Percentiles rank a stretch among this genome's conserved stretches.
Conservation (phyloP, 2,329 filamentous ascomycete genomes). For the Macroventuria anomochaeta region DNA sequence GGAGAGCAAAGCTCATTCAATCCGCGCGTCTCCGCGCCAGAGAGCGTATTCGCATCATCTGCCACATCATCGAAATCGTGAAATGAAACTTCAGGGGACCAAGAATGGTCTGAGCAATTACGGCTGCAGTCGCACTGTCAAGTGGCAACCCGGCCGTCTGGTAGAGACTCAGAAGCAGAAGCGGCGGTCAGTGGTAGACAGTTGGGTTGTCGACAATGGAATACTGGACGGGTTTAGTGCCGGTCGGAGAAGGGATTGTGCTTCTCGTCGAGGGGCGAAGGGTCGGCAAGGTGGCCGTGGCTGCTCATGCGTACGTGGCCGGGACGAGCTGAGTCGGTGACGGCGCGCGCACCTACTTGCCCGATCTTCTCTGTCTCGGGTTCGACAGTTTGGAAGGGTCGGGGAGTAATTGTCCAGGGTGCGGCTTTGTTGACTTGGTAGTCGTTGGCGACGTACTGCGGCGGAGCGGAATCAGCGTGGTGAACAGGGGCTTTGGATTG, state of each 20-base stretch:
- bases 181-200: slow-evolving; percentile 51
- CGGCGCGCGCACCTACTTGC: slow-evolving; percentile 51
- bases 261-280: slow-evolving; percentile 51
- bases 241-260: slow-evolving; percentile 43
- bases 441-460: slow-evolving; percentile 50
- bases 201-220: slow-evolving; percentile 43
- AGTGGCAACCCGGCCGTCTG: slow-evolving; percentile 27
- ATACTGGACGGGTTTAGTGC: slow-evolving; percentile 11
- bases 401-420: slow-evolving; percentile 55
- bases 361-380: slow-evolving; percentile 52
- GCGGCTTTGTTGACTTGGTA: slow-evolving; percentile 54
- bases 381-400: slow-evolving; percentile 53
- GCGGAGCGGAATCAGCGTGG: slow-evolving; percentile 46
- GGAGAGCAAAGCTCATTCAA: slow-evolving; percentile 50
- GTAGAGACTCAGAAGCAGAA: slow-evolving; percentile 55
- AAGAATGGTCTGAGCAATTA: slow-evolving; percentile 54
- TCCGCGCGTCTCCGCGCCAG: slow-evolving; percentile 40
- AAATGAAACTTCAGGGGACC: slow-evolving; percentile 44
- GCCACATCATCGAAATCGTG: slow-evolving; percentile 22
- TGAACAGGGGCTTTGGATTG: slow-evolving; percentile 24
- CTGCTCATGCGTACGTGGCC: slow-evolving; percentile 54
- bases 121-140: slow-evolving; percentile 47
- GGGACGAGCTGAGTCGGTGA: slow-evolving; percentile 52
- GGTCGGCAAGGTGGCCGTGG: slow-evolving; percentile 53
- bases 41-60: slow-evolving; percentile 38